These are phyloP conservation scores for Starmerella potacharoeniae DNA, from an alignment of 805 yeast genomes.

Conservation along the genomic window DNA sequence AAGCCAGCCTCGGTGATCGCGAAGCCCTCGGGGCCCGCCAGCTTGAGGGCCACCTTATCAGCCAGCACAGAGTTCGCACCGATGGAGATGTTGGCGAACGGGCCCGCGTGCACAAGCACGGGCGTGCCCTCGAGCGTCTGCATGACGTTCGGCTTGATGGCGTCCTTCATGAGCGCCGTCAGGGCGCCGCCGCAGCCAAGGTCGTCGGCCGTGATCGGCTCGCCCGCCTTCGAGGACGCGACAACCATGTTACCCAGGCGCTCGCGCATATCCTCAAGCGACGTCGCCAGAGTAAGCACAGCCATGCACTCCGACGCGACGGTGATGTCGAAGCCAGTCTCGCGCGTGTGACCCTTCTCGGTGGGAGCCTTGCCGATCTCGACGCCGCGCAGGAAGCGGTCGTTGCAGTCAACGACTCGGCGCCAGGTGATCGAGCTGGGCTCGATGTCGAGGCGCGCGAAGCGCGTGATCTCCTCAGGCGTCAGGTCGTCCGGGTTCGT, in stretches of 20 bases:
- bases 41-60: conserved; percentile 81
- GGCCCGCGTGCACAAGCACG: conserved; percentile 95
- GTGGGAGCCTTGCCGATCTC: conserved; percentile 88
- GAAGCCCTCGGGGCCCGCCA: conserved; percentile 74
- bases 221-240: conserved; percentile 63
- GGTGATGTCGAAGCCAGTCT: conserved; percentile 89
- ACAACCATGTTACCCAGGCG: conserved; percentile 85
- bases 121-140: conserved; percentile 97
- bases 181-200: conserved; percentile 93
- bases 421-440: conserved; percentile 83
- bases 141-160: conserved; percentile 93
- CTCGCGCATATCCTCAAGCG: conserved; percentile 70
- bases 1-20: conserved; percentile 98
- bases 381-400: conserved; percentile 77
- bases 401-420: conserved; percentile 91
- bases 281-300: conserved; percentile 70
- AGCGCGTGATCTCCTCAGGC: conserved; percentile 57
- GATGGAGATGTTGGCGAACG: conserved; percentile 92
- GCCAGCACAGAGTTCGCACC: conserved; percentile 95
- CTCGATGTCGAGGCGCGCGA: conserved; percentile 79
- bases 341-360: conserved; percentile 76
- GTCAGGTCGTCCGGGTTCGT: conserved; percentile 63
- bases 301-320: conserved; percentile 98
- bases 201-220: conserved; percentile 86
- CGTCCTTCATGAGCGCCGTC: conserved; percentile 88